Evolutionary conservation across 2,329 filamentous ascomycete genomes (phyloP).

Genomic region (Diaporthe citriasiana): DNA sequence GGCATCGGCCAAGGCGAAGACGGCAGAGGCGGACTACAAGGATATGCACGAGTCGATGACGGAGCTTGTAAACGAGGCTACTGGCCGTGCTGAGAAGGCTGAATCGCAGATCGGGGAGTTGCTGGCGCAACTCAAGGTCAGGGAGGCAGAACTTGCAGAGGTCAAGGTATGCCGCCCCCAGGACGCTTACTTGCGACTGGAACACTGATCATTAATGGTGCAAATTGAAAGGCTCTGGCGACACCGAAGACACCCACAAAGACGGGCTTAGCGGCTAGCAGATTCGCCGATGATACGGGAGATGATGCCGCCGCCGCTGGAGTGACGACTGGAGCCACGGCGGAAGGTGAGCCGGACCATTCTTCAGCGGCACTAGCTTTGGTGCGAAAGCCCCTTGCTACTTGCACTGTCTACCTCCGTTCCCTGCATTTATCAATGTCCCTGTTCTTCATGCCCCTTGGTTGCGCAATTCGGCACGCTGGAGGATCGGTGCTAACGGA

Average conservation of each 20-base stretch:
- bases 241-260: conserved; percentile 53
- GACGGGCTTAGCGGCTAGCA: conserved; percentile 68
- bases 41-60: conserved; percentile 75
- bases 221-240: conserved; percentile 58
- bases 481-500: conserved; percentile 38
- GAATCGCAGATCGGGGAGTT: conserved; percentile 64
- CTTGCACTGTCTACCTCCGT: conserved; percentile 50
- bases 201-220: conserved; percentile 28
- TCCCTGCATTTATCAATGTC: conserved; percentile 39
- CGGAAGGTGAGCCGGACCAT: conserved; percentile 73
- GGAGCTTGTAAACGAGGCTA: conserved; percentile 70
- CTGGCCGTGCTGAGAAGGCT: conserved; percentile 64
- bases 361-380: conserved; percentile 76
- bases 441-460: conserved; percentile 34
- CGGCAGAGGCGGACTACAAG: conserved; percentile 71
- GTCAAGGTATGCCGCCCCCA: conserved; percentile 62
- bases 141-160: conserved; percentile 74
- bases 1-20: conserved; percentile 66
- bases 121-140: conserved; percentile 71
- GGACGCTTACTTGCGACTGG: conserved; percentile 32
- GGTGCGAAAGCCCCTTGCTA: conserved; percentile 71
- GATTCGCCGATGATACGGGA: conserved; percentile 59
- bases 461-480: conserved; percentile 21
- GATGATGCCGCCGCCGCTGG: conserved; percentile 49
- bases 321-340: conserved; percentile 50